These are phyloP conservation scores for Leccinum imitatum DNA, from an alignment of 768 basidiomycete species.

Conservation along the genomic window DNA sequence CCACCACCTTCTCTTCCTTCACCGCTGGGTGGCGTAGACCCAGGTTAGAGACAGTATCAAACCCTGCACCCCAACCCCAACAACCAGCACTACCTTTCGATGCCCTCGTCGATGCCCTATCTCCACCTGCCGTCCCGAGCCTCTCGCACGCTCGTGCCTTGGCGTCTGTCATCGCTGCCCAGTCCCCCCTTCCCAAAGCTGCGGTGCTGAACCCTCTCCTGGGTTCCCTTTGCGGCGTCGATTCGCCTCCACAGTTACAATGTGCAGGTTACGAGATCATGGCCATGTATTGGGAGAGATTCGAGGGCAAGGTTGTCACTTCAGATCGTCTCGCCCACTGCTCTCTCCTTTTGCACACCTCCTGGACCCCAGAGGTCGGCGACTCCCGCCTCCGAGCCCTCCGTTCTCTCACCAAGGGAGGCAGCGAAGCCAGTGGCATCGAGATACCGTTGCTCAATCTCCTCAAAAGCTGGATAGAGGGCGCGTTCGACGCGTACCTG, in stretches of 20 bases:
- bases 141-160: slow-evolving; percentile 60
- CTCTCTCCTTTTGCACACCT: slow-evolving; percentile 52
- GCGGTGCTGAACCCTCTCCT: slow-evolving; percentile 60
- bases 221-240: slow-evolving; percentile 52
- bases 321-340: slow-evolving; percentile 65
- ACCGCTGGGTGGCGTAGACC: slow-evolving; percentile 39
- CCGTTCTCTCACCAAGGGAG: slow-evolving; percentile 59
- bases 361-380: slow-evolving; percentile 70
- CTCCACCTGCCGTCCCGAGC: slow-evolving; percentile 63
- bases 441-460: slow-evolving; percentile 56
- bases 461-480: slow-evolving; percentile 64
- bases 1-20: slow-evolving; percentile 41
- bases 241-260: slow-evolving; percentile 57
- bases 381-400: slow-evolving; percentile 70
- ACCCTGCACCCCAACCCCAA: slow-evolving; percentile 25
- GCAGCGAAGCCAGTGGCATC: slow-evolving; percentile 61
- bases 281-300: slow-evolving; percentile 65
- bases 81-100: slow-evolving; percentile 39
- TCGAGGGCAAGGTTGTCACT: slow-evolving; percentile 46
- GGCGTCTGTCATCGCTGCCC: slow-evolving; percentile 47
- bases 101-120: slow-evolving; percentile 42
- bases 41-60: slow-evolving; percentile 31
- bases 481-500: slow-evolving; percentile 55
- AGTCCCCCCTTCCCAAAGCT: slow-evolving; percentile 56
- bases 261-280: slow-evolving; percentile 72